These are phyloP conservation scores for Acacia pycnantha DNA, from an alignment of 331 rosid species.

Conservation along the genomic window DNA sequence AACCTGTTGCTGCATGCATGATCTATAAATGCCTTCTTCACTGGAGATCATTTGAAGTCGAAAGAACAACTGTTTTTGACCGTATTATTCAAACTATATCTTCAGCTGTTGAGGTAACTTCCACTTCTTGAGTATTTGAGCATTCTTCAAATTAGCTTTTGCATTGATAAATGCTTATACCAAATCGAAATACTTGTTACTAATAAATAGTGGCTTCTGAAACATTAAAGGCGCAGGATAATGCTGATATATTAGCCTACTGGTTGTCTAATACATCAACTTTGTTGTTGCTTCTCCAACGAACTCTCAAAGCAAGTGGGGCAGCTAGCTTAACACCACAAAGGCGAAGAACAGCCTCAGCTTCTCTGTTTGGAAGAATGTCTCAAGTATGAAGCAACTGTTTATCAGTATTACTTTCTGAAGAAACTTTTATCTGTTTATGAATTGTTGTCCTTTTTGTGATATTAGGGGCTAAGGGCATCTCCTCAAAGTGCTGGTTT, in stretches of 20 bases:
- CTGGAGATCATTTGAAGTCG: constrained; percentile 85
- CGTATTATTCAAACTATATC: constrained; percentile 74
- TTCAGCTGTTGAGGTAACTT: constrained; percentile 63
- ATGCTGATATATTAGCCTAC: constrained; percentile 62
- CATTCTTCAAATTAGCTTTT: constrained; percentile 9
- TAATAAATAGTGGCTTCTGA: constrained; percentile 21
- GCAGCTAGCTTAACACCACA: constrained; percentile 88
- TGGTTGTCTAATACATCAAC: constrained; percentile 81
- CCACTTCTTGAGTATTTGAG: background rate
- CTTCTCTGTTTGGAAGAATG: constrained; percentile 85
- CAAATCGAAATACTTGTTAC: background rate
- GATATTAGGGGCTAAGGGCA: constrained; percentile 58
- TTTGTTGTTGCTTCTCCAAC: constrained; percentile 71
- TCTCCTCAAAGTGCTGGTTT: constrained; percentile 79
- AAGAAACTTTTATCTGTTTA: background rate
- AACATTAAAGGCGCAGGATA: constrained; percentile 57
- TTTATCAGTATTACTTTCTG: constrained; percentile 2
- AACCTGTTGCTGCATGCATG: constrained; percentile 72
- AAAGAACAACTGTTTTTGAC: constrained; percentile 71
- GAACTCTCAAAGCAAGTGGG: constrained; percentile 79
- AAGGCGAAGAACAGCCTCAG: constrained; percentile 66
- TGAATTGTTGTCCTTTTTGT: constrained; percentile 9
- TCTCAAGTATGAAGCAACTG: constrained; percentile 57
- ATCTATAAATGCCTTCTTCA: constrained; percentile 80
- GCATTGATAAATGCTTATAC: background rate